phyloP scores from a whole-genome alignment of 2,329 filamentous ascomycete genomes.

The Cladorrhinum sp. region DNA sequence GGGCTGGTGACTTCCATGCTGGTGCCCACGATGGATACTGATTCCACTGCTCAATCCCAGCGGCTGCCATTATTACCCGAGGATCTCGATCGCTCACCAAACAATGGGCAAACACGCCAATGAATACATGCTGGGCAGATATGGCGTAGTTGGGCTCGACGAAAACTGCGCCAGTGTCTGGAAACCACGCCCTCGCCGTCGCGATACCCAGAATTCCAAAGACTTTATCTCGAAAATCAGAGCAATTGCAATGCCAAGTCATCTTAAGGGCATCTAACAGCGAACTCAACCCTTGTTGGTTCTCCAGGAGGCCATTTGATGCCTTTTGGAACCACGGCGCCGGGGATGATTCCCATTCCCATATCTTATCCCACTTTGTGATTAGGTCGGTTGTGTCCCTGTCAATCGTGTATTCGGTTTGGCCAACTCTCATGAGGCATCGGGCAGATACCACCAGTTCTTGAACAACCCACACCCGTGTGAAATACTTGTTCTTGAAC shows the following conservation, averaged over 20 bases:
- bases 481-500: not conserved
- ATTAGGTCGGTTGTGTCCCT: not conserved
- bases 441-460: not conserved
- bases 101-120: not conserved
- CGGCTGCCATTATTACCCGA: not conserved
- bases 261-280: not conserved
- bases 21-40: not conserved
- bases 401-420: not conserved
- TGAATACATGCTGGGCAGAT: not conserved
- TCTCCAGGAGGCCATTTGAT: not conserved
- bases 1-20: not conserved
- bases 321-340: not conserved
- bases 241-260: not conserved
- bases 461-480: not conserved
- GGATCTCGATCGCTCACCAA: not conserved
- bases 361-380: not conserved
- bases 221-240: not conserved
- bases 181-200: not conserved
- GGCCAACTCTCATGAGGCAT: not conserved
- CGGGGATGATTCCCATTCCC: not conserved
- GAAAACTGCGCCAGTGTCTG: no score
- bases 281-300: not conserved
- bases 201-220: not conserved
- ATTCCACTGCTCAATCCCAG: not conserved
- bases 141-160: conserved; percentile 2